Base-by-base conservation (phyloP, 2,329 filamentous ascomycete genomes). In the Pseudogymnoascus sp. region DNA sequence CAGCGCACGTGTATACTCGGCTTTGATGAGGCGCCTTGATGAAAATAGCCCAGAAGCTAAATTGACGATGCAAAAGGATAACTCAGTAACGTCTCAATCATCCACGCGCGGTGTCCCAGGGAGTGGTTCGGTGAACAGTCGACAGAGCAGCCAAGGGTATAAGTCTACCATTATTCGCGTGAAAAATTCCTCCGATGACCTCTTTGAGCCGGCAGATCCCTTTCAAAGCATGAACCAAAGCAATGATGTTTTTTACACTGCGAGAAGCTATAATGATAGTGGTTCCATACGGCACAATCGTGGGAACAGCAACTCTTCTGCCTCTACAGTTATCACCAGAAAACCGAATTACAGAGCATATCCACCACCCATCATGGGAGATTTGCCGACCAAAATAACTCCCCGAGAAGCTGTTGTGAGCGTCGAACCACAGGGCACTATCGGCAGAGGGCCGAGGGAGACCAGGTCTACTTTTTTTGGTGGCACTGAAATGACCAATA, bases 1-100 rank as follows among this genome's bases (percentile, higher is more conserved):
- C 64, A 85, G 83, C 64, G 79, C 85, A 40, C 79, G 82, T 36
- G 79, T 89, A 2, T 88, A 87, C 69, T 84, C 83, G 5, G 86
- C 85, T 1, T 75, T 89, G n/a, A 83, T 88, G 74, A 82, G 82
- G 65, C 78, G 79, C 35, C 73, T 85, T 44, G 73, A 78, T 9
- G 77, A 80, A 10, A 77, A 75, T 1, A 75, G 75, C 23, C 69
- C 71, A 7, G 64, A 69, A 42, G 59, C 66, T 31, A 70, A 67
- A n/a, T 65, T 67, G 26, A 65, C 66, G 17, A 38, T 63, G n/a
- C 63, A 63, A 28, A 68, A 67, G 28, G 64, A 57, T 5, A 72
- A 66, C 40, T 66, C 6, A 66, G 70, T 11, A 68, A 50, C 35
- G 26, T 69, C 31, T 23, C 19, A 35, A 19, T 62, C 63, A 11